Base-by-base conservation (phyloP, 108 stramenopile species). In the Skeletonema tropicum region DNA sequence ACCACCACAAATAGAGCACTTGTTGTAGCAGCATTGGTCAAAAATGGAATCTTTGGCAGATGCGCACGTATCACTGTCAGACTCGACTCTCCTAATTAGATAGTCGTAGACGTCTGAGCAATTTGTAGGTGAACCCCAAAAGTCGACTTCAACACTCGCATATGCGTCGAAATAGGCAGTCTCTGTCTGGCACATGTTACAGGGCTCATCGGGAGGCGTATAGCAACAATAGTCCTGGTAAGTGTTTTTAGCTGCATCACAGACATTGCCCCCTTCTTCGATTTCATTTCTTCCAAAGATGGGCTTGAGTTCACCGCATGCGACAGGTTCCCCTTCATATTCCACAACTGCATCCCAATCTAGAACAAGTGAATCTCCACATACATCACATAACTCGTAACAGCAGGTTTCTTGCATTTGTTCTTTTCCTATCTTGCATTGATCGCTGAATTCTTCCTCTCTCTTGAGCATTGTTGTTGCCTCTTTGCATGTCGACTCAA, bases 291-390 rank as follows among this genome's bases (percentile, higher is more conserved):
- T 62, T 3, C 82, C 75, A 68, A 83, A 83, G 45, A 83, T 71
- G 30, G 82, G 74, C 33, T 73, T 83, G 46, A 83, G 46, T 41
- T 83, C 82, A 59, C 82, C 82, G 55, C 82, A 83, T 41, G 82
- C 66, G 55, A 83, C 41, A 12, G 64, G 71, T 26, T 71, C 71
- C 5, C 70, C 71, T 9, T 83, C 75, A 57, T 83, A 83, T 68
- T 76, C 73, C 21, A 83, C 70, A 5, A 76, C 66, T 52, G 66
- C 57, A 64, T 83, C 82, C 71, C 75, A 83, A 46, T 83, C 82
- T 67, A 83, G 42, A 55, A 66, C 33, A 32, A 83, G 45, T 7
- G 52, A 62, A 7, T 82, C 71, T 30, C 70, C 81, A 62, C 81
- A 82, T 25, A 82, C 58, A 36, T 82, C 66, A 60, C 81, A 82